Conservation (phyloP, 257 asterid species). For the Solanum peruvianum region DNA sequence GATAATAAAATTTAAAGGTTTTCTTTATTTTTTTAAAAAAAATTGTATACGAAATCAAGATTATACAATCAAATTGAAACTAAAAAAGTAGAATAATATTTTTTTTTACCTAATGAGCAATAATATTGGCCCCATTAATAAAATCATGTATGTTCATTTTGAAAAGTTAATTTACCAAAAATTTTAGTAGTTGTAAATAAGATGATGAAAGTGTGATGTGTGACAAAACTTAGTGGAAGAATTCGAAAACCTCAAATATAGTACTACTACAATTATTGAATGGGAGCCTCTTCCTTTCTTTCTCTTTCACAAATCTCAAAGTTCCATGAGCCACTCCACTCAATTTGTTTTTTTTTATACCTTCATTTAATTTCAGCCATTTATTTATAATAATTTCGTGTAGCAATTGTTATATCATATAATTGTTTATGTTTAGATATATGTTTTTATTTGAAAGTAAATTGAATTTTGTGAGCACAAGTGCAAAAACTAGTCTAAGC, state of each 20-base stretch:
- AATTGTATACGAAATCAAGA: too few species aligned
- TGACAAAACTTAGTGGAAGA: not conserved
- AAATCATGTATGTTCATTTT: not conserved
- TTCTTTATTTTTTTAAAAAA: too few species aligned
- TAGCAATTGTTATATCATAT: not conserved
- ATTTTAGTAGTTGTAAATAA: not conserved
- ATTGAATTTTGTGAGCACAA: too few species aligned
- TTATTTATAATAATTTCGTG: not conserved
- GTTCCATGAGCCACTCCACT: not conserved
- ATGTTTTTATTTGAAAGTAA: too few species aligned
- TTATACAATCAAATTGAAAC: too few species aligned
- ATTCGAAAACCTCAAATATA: not conserved
- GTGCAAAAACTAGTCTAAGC: too few species aligned
- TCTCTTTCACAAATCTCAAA: not conserved
- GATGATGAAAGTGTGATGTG: not conserved
- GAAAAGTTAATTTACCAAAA: not conserved
- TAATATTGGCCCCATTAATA: not conserved
- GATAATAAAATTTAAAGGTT: rapidly evolving
- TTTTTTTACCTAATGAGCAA: not conserved
- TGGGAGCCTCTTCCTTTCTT: not conserved
- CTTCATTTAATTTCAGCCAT: not conserved
- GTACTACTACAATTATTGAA: not conserved
- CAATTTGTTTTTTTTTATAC: not conserved
- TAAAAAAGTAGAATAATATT: too few species aligned
- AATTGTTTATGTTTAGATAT: not conserved